Percentiles rank a stretch among this genome's conserved stretches.
Evolutionary conservation across 441 rosid genomes (phyloP).

Genomic region (Metrosideros polymorpha): DNA sequence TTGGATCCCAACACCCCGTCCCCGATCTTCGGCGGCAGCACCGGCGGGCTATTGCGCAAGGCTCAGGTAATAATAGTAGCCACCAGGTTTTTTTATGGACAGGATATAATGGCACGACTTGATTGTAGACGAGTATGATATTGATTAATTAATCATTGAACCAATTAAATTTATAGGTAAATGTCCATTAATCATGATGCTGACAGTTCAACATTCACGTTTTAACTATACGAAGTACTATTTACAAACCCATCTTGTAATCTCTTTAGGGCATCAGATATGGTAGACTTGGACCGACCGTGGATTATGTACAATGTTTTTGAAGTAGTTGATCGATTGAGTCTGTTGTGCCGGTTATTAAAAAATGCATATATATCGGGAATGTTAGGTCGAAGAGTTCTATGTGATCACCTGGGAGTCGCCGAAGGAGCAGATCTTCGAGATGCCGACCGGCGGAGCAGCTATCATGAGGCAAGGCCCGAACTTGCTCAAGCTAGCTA

Average conservation of each 20-base stretch:
- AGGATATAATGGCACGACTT: not conserved
- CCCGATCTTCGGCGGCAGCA: conserved; percentile 82
- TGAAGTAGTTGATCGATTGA: not conserved
- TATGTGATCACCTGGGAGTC: conserved; percentile 88
- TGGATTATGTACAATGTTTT: not conserved
- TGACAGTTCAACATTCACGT: not conserved
- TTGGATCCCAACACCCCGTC: conserved; percentile 82
- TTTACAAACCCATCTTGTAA: not conserved
- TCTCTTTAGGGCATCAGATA: not conserved
- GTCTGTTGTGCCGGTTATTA: not conserved
- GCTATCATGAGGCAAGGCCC: conserved; percentile 89
- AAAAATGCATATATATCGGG: not conserved
- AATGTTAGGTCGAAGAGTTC: conserved; percentile 41
- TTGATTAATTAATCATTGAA: not conserved
- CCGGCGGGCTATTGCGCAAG: conserved; percentile 61
- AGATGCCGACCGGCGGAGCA: conserved; percentile 88
- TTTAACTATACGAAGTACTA: not conserved
- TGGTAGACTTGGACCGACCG: not conserved
- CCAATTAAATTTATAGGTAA: not conserved
- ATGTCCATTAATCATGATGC: not conserved
- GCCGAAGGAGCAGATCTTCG: conserved; percentile 76
- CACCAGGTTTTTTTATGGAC: not conserved
- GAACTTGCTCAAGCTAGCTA: conserved; percentile 72
- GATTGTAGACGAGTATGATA: not conserved
- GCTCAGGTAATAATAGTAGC: conserved; percentile 27